Evolutionary conservation across 1,284 basidiomycete species (phyloP), one percentile per base, ranked within the genome.

Genomic region (Psilocybe mexicana): DNA sequence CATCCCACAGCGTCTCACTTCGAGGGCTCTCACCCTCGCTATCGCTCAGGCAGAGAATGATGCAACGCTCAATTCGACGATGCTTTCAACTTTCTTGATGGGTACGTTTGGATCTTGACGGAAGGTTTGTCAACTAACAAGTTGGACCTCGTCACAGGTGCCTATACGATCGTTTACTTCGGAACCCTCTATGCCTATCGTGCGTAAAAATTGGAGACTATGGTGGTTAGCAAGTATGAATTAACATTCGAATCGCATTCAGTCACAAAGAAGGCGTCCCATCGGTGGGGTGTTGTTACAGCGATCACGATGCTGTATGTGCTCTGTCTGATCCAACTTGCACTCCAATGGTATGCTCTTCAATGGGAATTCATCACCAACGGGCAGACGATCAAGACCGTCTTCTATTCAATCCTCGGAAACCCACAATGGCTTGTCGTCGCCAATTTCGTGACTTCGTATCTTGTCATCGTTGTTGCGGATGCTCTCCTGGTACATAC

Each of bases 111-210:
- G 23, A 6, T 40, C 2, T 26, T 36, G 8, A 6, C 8, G 30
- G 30, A 6, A 33, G 8, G 8, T 18, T 18, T 18, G 18, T 18
- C 18, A 33, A 4, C 30, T 33, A 4, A 8, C 30, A 8, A 6
- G 30, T 6, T 33, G 30, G 8, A 33, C 5, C 30, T 33, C n/a
- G n/a, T n/a, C 30, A 33, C 4, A 57, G 55, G 49, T 5, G 35
- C 49, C 3, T 57, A 57, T 42, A 46, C 48, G 23, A 30, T 38
- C 7, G 28, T 52, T 6, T 57, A 57, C 6, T 38, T 45, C 11
- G 49, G 30, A 23, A 57, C 48, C 45, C 42, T 57, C 11, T 57
- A 57, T n/a, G n/a, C 49, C n/a, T 57, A 57, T 7, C 23, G 54
- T 51, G n/a, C 11, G 54, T 56, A 24, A 2, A 26, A 23, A 2